These are phyloP conservation scores for Arthroderma sp. DNA, from an alignment of 2,329 filamentous ascomycete genomes.

Conservation along the genomic window DNA sequence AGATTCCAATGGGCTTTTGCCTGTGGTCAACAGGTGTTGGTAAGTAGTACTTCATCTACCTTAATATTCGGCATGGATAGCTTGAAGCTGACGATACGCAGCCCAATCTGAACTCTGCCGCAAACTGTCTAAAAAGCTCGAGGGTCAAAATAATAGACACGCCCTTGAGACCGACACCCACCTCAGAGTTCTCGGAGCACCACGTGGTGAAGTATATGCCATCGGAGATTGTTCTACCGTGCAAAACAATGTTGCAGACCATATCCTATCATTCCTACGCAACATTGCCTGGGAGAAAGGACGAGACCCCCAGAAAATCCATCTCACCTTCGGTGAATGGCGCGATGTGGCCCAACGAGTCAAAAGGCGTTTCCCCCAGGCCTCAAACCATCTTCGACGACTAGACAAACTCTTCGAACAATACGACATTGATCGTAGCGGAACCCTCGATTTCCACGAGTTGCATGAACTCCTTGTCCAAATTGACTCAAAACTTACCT, in stretches of 20 bases:
- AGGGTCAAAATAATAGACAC: slow-evolving; percentile 71
- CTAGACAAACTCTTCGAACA: slow-evolving; percentile 82
- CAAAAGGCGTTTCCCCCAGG: slow-evolving; percentile 81
- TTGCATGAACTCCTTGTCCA: slow-evolving; percentile 76
- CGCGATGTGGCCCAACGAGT: slow-evolving; percentile 70
- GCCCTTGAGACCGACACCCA: slow-evolving; percentile 92
- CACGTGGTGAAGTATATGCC: slow-evolving; percentile 87
- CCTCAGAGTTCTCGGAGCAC: slow-evolving; percentile 75
- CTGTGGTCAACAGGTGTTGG: slow-evolving; percentile 91
- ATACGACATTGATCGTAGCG: slow-evolving; percentile 86
- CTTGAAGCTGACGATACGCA: slow-evolving; percentile 14
- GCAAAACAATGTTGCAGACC: slow-evolving; percentile 90
- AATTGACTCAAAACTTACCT: slow-evolving; percentile 91
- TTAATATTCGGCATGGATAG: neutral
- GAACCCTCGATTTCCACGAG: slow-evolving; percentile 88
- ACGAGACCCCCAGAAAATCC: slow-evolving; percentile 75
- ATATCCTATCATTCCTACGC: slow-evolving; percentile 81
- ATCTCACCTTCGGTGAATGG: slow-evolving; percentile 83
- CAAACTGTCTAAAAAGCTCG: slow-evolving; percentile 63
- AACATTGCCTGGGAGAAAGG: slow-evolving; percentile 84
- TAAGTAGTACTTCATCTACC: slow-evolving; percentile 22
- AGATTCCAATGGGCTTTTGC: slow-evolving; percentile 90
- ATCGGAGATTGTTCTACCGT: slow-evolving; percentile 94
- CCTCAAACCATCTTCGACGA: slow-evolving; percentile 70
- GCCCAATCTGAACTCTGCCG: slow-evolving; percentile 71